Evolutionary conservation across 1,284 basidiomycete species (phyloP), one percentile per base, ranked within the genome.

Genomic region (Microbotryum lychnidis-dioicae): DNA sequence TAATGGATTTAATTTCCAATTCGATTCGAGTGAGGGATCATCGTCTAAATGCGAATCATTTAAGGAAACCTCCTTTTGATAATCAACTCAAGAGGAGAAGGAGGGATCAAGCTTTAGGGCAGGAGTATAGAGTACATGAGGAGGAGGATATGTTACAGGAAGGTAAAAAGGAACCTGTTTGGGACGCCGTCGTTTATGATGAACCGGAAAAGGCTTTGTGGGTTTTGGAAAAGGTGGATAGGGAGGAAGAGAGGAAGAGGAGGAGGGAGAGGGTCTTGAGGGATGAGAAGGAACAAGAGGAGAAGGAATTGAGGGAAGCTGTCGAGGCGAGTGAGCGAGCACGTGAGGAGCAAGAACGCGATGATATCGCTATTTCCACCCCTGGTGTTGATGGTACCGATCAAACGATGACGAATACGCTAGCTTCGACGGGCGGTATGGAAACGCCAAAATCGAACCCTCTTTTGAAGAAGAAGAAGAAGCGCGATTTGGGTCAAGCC

Each of bases 181-280:
- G 88, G 87, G 81, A 82, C 60, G 79, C 88, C 58, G 75, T 83
- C 18, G 80, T 91, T 2, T 80, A 85, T 27, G 83, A 80, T 44
- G 87, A 91, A 70, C 80, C 87, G 12, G 83, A 80, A 42, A 89
- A 88, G 74, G 85, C 88, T 74, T 77, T 90, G 1, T 80, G 81
- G 0, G 82, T 82, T 9, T 76, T 91, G 20, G 88, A 91, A 75
- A 82, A 81, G 63, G 80, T 81, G 5, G 88, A 91, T 71, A 77
- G 87, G 47, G 89, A 90, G 70, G 89, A 91, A 61, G 89, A 91
- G 76, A 80, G 82, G 73, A 79, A 79, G 61, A 76, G 86, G 50
- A 78, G 88, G 52, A 76, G 84, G 56, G 87, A 89, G 73, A 77
- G 89, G 50, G 86, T 87, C 69, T 84, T 88, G 70, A 80, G 87